phyloP scores from a whole-genome alignment of 176 grass and related monocot species.

The Bolboschoenus planiculmis region DNA sequence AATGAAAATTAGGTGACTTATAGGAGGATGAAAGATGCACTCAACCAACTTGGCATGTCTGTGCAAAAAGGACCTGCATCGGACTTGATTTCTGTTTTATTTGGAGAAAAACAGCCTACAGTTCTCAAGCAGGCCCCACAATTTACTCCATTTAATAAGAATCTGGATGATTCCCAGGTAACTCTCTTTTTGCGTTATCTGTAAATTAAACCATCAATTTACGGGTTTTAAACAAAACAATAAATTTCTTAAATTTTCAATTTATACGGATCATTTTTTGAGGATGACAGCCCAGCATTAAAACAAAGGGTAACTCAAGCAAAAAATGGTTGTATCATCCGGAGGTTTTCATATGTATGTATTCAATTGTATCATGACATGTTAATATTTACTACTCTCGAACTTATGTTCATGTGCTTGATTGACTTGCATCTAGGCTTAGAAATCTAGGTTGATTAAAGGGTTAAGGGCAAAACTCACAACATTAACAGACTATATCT shows the following conservation, averaged over 20 bases:
- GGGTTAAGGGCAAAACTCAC: not conserved
- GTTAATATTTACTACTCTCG: not conserved
- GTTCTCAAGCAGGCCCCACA: slow-evolving; percentile 46
- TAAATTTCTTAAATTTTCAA: not conserved
- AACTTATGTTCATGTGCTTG: not conserved
- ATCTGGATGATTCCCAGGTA: slow-evolving; percentile 95
- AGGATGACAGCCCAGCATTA: not conserved
- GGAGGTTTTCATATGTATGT: not conserved
- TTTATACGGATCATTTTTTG: not conserved
- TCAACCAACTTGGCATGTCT: slow-evolving; percentile 73
- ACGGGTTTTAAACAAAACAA: not conserved
- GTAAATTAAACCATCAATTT: not conserved
- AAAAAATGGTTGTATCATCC: not conserved
- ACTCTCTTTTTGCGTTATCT: not conserved
- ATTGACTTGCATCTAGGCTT: slow-evolving; percentile 1
- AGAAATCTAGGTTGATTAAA: not conserved
- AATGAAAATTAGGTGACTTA: slow-evolving; percentile 65
- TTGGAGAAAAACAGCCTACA: slow-evolving; percentile 71
- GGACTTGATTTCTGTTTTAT: slow-evolving; percentile 88
- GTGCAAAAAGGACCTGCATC: slow-evolving; percentile 66
- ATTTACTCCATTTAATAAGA: slow-evolving; percentile 88
- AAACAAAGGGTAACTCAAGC: not conserved
- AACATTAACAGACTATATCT: not conserved
- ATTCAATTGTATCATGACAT: not conserved
- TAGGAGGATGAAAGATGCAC: slow-evolving; percentile 85